These are phyloP conservation scores for Pichia sp. DNA, from an alignment of 1,139 yeast genomes.

Conservation along the genomic window DNA sequence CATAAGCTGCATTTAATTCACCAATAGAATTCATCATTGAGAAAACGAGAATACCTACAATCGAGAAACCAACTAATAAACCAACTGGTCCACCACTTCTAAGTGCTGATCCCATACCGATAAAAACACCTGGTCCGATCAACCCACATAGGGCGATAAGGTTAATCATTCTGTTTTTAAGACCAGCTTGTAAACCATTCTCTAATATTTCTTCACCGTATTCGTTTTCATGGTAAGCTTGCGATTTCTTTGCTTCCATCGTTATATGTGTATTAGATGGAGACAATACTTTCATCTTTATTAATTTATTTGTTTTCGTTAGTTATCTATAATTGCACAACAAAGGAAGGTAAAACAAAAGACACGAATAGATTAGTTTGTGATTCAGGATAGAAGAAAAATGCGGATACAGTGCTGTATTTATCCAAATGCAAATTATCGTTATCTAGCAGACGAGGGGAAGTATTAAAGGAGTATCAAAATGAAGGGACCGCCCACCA, in stretches of 20 bases:
- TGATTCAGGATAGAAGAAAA: too few species aligned
- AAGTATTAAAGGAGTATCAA: too few species aligned
- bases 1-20: constrained; percentile 47
- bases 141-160: constrained; percentile 21
- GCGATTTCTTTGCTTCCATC: constrained; percentile 11
- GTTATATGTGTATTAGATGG: constrained; percentile 8
- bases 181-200: constrained; percentile 29
- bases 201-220: constrained; percentile 25
- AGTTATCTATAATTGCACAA: too few species aligned
- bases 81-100: constrained; percentile 27
- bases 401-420: neutral
- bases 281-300: neutral
- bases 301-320: neutral
- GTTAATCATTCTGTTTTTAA: constrained; percentile 22
- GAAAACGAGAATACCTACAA: constrained; percentile 50
- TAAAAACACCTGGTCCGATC: constrained; percentile 25
- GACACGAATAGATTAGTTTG: too few species aligned
- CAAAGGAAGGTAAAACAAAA: too few species aligned
- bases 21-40: constrained; percentile 54
- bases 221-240: constrained; percentile 23
- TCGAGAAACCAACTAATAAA: constrained; percentile 36
- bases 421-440: neutral
- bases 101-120: constrained; percentile 23
- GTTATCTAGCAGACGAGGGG: too few species aligned
- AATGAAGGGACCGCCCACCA: too few species aligned